A percentile compares a stretch with the other conserved stretches of the same genome.
Conservation (phyloP, 2,329 filamentous ascomycete genomes). For the Geosmithia flava region DNA sequence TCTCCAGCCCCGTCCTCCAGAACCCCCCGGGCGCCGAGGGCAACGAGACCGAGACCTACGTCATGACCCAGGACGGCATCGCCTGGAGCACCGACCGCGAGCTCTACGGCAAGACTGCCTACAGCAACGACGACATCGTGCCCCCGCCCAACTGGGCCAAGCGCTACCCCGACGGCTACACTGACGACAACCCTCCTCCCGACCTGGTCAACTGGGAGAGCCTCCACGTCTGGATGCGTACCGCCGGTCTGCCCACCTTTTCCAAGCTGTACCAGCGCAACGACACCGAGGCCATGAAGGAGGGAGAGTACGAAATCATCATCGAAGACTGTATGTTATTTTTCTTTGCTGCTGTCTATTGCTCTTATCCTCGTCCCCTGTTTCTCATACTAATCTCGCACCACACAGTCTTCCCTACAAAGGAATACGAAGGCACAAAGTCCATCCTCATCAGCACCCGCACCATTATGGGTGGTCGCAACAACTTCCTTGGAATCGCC, state of each 20-base stretch:
- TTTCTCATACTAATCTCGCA: slow-evolving; percentile 3
- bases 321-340: slow-evolving; percentile 61
- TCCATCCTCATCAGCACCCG: slow-evolving; percentile 80
- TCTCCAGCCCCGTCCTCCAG: slow-evolving; percentile 50
- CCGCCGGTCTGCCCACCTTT: slow-evolving; percentile 84
- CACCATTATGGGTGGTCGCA: slow-evolving; percentile 88
- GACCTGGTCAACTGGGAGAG: slow-evolving; percentile 64
- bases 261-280: slow-evolving; percentile 88
- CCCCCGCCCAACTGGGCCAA: slow-evolving; percentile 79
- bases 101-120: slow-evolving; percentile 61
- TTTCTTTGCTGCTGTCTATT: background rate
- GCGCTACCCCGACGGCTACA: slow-evolving; percentile 61
- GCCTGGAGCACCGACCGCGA: slow-evolving; percentile 77
- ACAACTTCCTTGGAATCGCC: slow-evolving; percentile 90
- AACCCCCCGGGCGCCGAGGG: slow-evolving; percentile 26
- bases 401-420: slow-evolving; percentile 63
- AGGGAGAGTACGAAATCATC: slow-evolving; percentile 64
- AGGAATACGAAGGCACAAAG: slow-evolving; percentile 73
- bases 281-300: slow-evolving; percentile 52
- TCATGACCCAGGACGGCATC: slow-evolving; percentile 67
- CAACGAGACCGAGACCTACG: slow-evolving; percentile 41
- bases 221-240: slow-evolving; percentile 99
- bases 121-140: slow-evolving; percentile 51
- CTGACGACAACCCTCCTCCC: slow-evolving; percentile 50
- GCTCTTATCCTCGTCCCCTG: background rate